phyloP scores from a whole-genome alignment of 805 yeast species.

The Cyberlindnera xylosilytica region DNA sequence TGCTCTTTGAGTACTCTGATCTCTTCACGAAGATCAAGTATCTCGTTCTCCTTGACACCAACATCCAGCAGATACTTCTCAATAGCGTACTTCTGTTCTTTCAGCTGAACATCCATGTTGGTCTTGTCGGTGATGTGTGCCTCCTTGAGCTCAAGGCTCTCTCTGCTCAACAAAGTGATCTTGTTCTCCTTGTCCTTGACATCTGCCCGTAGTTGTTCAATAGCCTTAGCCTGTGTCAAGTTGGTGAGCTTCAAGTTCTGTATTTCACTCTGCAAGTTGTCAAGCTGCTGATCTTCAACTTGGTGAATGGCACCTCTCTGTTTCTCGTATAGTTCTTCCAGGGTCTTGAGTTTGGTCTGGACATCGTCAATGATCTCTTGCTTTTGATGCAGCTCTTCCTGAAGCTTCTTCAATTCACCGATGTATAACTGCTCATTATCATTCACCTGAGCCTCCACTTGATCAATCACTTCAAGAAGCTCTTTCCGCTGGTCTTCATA shows the following conservation, averaged over 20 bases:
- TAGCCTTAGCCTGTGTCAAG: constrained; percentile 28
- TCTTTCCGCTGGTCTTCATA: constrained; percentile 56
- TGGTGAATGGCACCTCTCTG: constrained; percentile 19
- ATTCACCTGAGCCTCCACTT: constrained; percentile 50
- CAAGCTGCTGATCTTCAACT: constrained; percentile 31
- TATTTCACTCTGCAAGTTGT: constrained; percentile 31
- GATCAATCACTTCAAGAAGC: constrained; percentile 54
- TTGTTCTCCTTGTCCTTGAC: constrained; percentile 15
- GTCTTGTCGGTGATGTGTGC: constrained; percentile 17
- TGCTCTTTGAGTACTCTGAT: constrained; percentile 2
- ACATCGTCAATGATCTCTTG: constrained; percentile 24
- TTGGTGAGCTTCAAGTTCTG: constrained; percentile 30
- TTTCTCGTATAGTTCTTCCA: constrained; percentile 15
- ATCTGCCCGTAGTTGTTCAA: constrained; percentile 25
- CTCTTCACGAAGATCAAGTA: constrained; percentile 3
- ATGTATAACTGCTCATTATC: constrained; percentile 51
- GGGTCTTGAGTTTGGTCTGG: constrained; percentile 24
- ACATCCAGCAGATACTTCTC: constrained; percentile 5
- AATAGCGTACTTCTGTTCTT: constrained; percentile 3
- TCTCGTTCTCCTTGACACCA: constrained; percentile 13
- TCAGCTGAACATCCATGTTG: constrained; percentile 9
- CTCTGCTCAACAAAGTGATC: constrained; percentile 14
- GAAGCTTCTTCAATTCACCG: constrained; percentile 40
- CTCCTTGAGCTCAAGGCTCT: constrained; percentile 30
- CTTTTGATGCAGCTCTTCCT: constrained; percentile 27